phyloP scores from a whole-genome alignment of 2,329 filamentous ascomycete species.

The Gaeumannomyces sp. region DNA sequence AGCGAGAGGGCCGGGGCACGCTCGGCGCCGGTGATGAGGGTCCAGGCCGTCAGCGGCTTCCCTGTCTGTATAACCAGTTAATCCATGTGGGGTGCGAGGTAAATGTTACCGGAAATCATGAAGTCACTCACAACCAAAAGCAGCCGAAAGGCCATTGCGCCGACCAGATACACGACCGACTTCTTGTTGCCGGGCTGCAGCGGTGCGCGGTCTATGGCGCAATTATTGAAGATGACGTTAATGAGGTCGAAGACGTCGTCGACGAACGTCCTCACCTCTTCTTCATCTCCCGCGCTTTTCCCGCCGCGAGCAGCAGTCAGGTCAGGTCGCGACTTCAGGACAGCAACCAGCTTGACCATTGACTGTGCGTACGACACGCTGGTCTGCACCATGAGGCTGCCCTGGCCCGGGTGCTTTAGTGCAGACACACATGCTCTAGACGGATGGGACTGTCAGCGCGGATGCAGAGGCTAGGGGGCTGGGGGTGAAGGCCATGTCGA shows the following conservation, averaged over 20 bases:
- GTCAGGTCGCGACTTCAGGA: conserved; percentile 73
- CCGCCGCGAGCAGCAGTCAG: conserved; percentile 54
- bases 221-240: conserved; percentile 85
- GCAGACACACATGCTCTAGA: conserved; percentile 74
- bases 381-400: conserved; percentile 74
- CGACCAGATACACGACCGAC: conserved; percentile 82
- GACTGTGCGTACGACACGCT: conserved; percentile 76
- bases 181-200: conserved; percentile 74
- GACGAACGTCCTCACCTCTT: conserved; percentile 67
- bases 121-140: conserved; percentile 64
- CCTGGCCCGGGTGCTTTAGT: conserved; percentile 71
- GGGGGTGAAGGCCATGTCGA: too few species aligned
- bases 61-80: conserved; percentile 7
- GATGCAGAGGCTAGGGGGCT: neutral
- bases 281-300: conserved; percentile 52
- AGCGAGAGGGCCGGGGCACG: conserved; percentile 67
- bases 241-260: conserved; percentile 86
- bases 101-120: neutral
- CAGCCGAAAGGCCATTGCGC: conserved; percentile 83
- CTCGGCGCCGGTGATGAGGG: conserved; percentile 40
- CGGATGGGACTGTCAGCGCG: neutral
- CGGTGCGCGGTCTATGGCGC: conserved; percentile 73
- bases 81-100: neutral
- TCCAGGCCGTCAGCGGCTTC: conserved; percentile 9
- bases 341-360: conserved; percentile 76